phyloP scores from a whole-genome alignment of 768 basidiomycete species.

The Rubroboletus pulcherrimus region DNA sequence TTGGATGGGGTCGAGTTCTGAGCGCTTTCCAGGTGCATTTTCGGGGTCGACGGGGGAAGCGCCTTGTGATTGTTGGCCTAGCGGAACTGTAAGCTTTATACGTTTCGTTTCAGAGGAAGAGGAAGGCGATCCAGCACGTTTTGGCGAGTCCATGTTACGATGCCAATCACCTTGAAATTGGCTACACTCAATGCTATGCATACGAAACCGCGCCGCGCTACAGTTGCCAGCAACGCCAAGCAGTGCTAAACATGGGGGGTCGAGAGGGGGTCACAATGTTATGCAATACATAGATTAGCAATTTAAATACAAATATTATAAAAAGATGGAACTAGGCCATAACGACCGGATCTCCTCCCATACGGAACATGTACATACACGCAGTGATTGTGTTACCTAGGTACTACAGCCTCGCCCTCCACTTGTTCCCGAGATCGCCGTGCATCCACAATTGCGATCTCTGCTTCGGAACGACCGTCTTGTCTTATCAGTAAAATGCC shows the following conservation, averaged over 20 bases:
- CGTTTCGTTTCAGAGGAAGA: conserved; percentile 55
- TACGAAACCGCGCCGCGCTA: conserved; percentile 6
- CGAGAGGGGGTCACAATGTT: neutral
- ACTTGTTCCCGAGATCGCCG: neutral
- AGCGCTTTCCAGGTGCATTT: conserved; percentile 77
- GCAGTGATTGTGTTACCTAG: neutral
- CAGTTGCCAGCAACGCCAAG: conserved; percentile 9
- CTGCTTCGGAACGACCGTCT: neutral
- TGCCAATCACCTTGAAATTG: conserved; percentile 25
- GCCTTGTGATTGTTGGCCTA: conserved; percentile 52
- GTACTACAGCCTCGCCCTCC: neutral
- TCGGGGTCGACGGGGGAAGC: conserved; percentile 75
- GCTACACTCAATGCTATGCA: conserved; percentile 12
- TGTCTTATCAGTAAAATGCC: neutral
- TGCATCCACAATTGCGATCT: neutral
- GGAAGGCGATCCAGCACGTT: conserved; percentile 58
- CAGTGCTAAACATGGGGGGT: conserved; percentile 22
- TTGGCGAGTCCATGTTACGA: conserved; percentile 56
- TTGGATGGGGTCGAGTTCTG: conserved; percentile 81
- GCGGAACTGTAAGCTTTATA: conserved; percentile 50
- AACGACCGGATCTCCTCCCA: neutral
- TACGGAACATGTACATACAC: neutral
- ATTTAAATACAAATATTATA: no score
- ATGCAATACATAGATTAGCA: neutral
- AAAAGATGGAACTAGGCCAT: neutral